These are phyloP conservation scores for Penicillium lividum DNA, from an alignment of 495 filamentous ascomycete genomes.

Conservation along the genomic window DNA sequence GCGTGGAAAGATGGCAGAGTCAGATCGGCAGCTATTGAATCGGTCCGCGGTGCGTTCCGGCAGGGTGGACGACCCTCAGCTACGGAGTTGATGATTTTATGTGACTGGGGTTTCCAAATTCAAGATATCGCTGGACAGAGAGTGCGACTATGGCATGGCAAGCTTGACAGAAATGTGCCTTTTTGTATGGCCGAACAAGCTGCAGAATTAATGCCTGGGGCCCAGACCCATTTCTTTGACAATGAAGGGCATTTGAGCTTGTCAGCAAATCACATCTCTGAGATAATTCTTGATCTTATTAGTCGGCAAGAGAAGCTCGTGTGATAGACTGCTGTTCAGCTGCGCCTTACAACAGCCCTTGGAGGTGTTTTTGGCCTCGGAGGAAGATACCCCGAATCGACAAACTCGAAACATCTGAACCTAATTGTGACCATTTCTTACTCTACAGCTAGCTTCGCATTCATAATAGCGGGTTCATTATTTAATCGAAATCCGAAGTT, in stretches of 20 bases:
- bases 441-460: no score
- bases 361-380: no score
- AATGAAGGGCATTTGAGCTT: constrained; percentile 13
- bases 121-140: constrained; percentile 8
- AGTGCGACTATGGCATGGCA: constrained; percentile 14
- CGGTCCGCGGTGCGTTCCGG: constrained; percentile 6
- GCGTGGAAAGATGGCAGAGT: neutral
- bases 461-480: no score
- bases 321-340: no score
- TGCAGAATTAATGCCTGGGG: neutral
- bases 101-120: constrained; percentile 14
- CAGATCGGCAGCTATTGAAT: constrained; percentile 1
- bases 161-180: constrained; percentile 12
- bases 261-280: constrained; percentile 3
- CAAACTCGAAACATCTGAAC: no score
- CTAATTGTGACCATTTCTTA: no score
- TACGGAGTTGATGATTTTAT: constrained; percentile 9
- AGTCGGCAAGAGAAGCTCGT: neutral
- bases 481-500: no score
- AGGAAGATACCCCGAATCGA: no score
- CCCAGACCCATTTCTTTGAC: constrained; percentile 6
- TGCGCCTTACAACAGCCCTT: no score
- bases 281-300: constrained; percentile 9
- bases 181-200: constrained; percentile 16
- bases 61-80: constrained; percentile 6